Evolutionary conservation across 192 early-diverging fungal genomes (phyloP), one percentile per base, ranked within the genome.

Genomic region (Pilaira anomala): DNA sequence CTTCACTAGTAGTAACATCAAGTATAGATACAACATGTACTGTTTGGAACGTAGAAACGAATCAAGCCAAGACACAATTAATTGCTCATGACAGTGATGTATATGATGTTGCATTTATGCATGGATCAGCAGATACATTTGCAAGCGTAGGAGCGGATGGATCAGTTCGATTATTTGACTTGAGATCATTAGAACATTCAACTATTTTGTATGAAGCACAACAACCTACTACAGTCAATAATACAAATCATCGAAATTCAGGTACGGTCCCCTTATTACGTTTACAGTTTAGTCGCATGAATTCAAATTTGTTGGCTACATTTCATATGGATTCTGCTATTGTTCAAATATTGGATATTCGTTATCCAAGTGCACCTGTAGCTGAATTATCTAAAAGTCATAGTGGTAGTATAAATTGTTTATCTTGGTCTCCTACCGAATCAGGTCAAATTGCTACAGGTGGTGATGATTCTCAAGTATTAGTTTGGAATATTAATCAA

Each of bases 1-100:
- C 93, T 13, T 76, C 83, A 12, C 68, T 96, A 39, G 79, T 93
- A 54, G 92, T 99, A 4, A 95, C 97, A 5, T 89, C 90, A 39
- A 91, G 88, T 62, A 95, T 99, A 49, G 97, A 99, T 73, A 99
- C 97, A 1, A 99, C 97, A n/a, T 99, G 97, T 70, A 98, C 96
- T 0, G 88, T 98, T 5, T 99, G 97, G 97, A 94, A 99, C 66
- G 84, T 99, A 8, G 89, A 93, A 81, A 90, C 93, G n/a, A 86
- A 84, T 28, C 93, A 97, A 80, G 92, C 95, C 30, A 99, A 97
- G 69, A 98, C 97, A 4, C 97, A 99, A 73, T 81, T 99, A 39
- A 99, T 99, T 82, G 97, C 97, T 3, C 97, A 99, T 71, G 97
- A 99, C 74, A 85, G 88, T 53, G 96, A 98, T 60, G 97, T 99